A percentile compares a stretch with the other conserved stretches of the same genome.
phyloP scores from a whole-genome alignment of 2,329 filamentous ascomycete species.

The Diaporthe velutina region DNA sequence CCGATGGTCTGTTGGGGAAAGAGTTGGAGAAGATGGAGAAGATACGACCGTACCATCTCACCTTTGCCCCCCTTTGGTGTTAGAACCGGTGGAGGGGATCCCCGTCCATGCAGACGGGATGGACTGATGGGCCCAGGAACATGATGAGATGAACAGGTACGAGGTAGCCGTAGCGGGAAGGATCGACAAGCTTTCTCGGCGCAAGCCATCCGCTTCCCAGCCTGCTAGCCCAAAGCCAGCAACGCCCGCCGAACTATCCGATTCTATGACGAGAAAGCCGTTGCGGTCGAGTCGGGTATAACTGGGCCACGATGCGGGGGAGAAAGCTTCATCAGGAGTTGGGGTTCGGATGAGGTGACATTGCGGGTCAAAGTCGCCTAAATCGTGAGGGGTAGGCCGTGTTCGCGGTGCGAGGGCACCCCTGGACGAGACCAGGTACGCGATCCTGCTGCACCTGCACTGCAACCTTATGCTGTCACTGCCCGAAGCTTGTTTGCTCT shows the following conservation, averaged over 20 bases:
- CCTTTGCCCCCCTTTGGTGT: neutral
- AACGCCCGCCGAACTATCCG: neutral
- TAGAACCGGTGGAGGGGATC: neutral
- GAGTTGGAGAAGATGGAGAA: constrained; percentile 1
- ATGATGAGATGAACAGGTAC: neutral
- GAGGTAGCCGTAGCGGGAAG: neutral
- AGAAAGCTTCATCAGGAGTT: neutral
- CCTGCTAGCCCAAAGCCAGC: neutral
- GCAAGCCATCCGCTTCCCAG: neutral
- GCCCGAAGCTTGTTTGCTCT: constrained; percentile 14
- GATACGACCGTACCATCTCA: constrained; percentile 10
- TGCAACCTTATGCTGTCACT: constrained; percentile 10
- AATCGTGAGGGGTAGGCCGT: constrained; percentile 25
- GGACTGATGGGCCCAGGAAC: neutral
- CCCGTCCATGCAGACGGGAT: neutral
- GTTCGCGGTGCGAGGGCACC: neutral
- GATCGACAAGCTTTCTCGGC: constrained; percentile 11
- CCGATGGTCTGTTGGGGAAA: constrained; percentile 10
- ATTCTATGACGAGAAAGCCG: neutral
- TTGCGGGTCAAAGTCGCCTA: neutral
- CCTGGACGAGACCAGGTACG: constrained; percentile 7
- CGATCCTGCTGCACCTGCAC: constrained; percentile 11
- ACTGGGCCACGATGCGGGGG: constrained; percentile 10
- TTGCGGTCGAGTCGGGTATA: neutral
- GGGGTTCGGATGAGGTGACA: constrained; percentile 1